phyloP scores from a whole-genome alignment of 257 asterid species.

The Capsicum rhomboideum region DNA sequence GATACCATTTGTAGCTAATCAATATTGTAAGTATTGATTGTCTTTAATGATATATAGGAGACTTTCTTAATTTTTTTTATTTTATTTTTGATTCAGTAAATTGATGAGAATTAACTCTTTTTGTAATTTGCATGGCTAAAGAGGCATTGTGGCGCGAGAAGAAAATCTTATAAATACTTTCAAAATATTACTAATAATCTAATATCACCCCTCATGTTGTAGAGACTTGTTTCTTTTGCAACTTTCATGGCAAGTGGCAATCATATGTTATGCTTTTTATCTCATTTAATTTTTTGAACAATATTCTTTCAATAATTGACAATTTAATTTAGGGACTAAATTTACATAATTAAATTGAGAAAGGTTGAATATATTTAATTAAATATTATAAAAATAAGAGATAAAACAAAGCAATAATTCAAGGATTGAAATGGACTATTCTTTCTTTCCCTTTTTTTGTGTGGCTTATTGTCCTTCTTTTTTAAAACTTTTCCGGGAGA shows the following conservation, averaged over 20 bases:
- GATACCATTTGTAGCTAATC: no score
- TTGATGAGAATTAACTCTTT: no score
- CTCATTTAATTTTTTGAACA: background rate
- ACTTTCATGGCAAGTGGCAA: background rate
- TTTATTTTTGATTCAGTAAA: no score
- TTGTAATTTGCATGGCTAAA: no score
- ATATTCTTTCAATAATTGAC: background rate
- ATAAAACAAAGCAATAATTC: background rate
- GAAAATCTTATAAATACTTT: no score
- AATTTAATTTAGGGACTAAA: no score
- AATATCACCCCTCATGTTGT: background rate
- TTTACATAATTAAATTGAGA: no score
- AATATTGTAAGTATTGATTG: no score
- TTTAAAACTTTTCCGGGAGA: background rate
- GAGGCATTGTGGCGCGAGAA: no score
- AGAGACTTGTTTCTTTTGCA: background rate
- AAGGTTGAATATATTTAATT: background rate
- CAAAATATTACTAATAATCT: no score
- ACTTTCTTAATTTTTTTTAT: no score
- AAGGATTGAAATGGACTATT: background rate
- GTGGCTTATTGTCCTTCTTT: background rate
- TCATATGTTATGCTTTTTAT: background rate
- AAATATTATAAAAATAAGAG: background rate
- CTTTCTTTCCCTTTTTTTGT: background rate
- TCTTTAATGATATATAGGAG: no score